Conservation (phyloP, 2,329 filamentous ascomycete species). For the Pseudopithomyces chartarum region DNA sequence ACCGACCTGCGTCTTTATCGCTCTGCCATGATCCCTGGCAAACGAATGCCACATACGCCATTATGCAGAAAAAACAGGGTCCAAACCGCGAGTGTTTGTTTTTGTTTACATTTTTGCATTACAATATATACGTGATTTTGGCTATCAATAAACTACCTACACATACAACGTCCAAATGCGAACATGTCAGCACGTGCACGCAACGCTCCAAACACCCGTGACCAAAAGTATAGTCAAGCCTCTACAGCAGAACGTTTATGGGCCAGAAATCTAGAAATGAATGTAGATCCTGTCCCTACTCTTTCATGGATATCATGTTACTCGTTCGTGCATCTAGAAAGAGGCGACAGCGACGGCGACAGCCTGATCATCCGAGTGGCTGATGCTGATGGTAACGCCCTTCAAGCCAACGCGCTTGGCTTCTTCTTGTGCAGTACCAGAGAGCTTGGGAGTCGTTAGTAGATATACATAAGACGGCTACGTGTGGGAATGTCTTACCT, state of each 20-base stretch:
- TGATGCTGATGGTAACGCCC: conserved; percentile 90
- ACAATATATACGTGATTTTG: conserved; percentile 1
- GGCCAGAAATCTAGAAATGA: background rate
- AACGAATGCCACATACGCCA: background rate
- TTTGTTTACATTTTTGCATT: conserved; percentile 1
- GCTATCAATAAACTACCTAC: background rate
- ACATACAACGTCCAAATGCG: background rate
- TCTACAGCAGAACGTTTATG: background rate
- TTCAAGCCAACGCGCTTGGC: conserved; percentile 89
- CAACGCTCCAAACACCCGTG: conserved; percentile 1
- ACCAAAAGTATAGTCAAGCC: background rate
- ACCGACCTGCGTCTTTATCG: background rate
- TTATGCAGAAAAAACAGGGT: background rate
- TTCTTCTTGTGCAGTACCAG: conserved; percentile 80
- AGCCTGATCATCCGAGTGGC: conserved; percentile 91
- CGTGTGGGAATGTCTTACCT: conserved; percentile 63
- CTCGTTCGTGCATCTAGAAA: conserved; percentile 58
- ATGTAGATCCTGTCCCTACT: background rate
- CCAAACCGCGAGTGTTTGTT: background rate
- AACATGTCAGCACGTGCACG: background rate
- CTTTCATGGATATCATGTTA: background rate
- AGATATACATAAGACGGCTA: conserved; percentile 2
- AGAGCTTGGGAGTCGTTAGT: conserved; percentile 63
- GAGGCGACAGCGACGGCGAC: conserved; percentile 90
- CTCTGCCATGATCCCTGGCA: background rate